Evolutionary conservation across 331 rosid genomes (phyloP).

Genomic region (Quercus phellos): DNA sequence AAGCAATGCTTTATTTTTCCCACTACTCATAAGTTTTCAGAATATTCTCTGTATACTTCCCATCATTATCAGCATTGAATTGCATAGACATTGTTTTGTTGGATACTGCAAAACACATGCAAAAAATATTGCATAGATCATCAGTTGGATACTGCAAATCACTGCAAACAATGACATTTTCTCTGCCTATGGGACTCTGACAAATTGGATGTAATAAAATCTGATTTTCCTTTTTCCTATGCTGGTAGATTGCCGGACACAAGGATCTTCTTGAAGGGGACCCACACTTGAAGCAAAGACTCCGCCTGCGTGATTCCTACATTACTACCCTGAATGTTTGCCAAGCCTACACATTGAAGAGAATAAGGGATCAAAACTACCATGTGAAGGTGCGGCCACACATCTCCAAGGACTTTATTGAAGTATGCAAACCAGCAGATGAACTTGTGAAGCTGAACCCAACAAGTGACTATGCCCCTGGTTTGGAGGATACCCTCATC

Average conservation of each 20-base stretch:
- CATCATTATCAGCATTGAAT: background rate
- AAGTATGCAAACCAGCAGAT: constrained; percentile 57
- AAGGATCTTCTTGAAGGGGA: constrained; percentile 96
- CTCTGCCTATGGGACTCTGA: background rate
- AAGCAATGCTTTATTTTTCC: background rate
- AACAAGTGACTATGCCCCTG: constrained; percentile 89
- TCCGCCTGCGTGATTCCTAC: constrained; percentile 80
- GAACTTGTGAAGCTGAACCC: constrained; percentile 84
- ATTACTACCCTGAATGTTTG: constrained; percentile 88
- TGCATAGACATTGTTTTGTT: background rate
- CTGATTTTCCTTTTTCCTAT: constrained; percentile 19
- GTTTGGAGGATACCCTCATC: constrained; percentile 96
- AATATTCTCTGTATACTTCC: background rate
- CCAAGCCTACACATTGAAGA: constrained; percentile 97
- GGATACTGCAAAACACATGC: background rate
- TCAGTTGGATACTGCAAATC: background rate
- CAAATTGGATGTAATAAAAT: background rate
- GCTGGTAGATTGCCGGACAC: constrained; percentile 80
- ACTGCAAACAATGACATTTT: background rate
- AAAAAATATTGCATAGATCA: background rate
- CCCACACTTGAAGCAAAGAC: constrained; percentile 88
- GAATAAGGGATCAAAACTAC: constrained; percentile 73
- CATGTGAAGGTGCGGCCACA: constrained; percentile 52
- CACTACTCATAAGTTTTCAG: background rate
- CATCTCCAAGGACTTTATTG: constrained; percentile 58